A percentile compares a stretch with the other conserved stretches of the same genome.
Evolutionary conservation across 768 basidiomycete species (phyloP).

Genomic region (Tricholomella constricta): DNA sequence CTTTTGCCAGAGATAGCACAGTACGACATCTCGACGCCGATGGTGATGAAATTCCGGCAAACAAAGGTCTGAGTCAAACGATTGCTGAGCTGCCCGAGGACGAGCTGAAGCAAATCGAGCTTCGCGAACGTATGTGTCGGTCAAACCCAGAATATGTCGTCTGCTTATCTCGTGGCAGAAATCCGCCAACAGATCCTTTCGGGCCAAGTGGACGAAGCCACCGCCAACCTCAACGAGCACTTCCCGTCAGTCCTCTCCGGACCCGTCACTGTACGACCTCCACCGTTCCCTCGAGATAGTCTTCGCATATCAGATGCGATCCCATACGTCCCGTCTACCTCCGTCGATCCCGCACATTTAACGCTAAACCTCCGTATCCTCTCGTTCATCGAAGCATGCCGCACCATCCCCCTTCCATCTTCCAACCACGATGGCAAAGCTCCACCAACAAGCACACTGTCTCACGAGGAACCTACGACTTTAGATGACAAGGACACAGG

Average conservation of each 20-base stretch:
- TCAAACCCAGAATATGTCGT: not conserved
- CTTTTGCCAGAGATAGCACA: constrained; percentile 65
- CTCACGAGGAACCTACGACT: constrained; percentile 1
- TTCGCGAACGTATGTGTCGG: constrained; percentile 52
- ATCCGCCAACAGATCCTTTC: constrained; percentile 70
- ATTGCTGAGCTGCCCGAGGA: constrained; percentile 35
- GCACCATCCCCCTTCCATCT: constrained; percentile 65
- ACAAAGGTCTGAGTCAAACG: constrained; percentile 12
- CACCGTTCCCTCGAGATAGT: not conserved
- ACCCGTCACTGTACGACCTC: constrained; percentile 37
- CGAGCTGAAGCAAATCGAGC: constrained; percentile 46
- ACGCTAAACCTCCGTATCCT: constrained; percentile 85
- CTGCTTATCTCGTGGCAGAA: constrained; percentile 42
- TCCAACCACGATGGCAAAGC: constrained; percentile 22
- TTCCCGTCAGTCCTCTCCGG: constrained; percentile 64
- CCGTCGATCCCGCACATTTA: constrained; percentile 75
- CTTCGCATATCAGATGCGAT: constrained; percentile 34
- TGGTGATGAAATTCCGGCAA: constrained; percentile 59
- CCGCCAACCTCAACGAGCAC: constrained; percentile 61
- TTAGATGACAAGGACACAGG: constrained; percentile 17
- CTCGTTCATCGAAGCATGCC: constrained; percentile 83
- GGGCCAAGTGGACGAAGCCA: constrained; percentile 77
- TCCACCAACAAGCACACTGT: not conserved
- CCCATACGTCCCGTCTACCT: constrained; percentile 58
- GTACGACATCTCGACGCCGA: constrained; percentile 67